Evolutionary conservation across 768 basidiomycete species (phyloP).

Genomic region (Naganishia vaughanmartiniae): DNA sequence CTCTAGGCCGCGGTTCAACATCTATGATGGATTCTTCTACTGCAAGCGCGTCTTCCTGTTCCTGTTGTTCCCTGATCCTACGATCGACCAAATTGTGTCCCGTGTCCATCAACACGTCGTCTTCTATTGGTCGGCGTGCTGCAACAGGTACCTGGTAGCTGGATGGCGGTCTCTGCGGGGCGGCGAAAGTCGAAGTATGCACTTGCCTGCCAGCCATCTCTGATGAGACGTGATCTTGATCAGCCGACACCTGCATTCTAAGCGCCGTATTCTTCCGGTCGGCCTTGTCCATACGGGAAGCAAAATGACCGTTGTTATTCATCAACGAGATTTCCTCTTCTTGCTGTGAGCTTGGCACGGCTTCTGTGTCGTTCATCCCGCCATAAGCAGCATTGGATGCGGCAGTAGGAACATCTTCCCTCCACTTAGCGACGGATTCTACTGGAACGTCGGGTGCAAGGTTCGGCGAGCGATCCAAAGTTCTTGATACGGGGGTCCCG

Average conservation of each 20-base stretch:
- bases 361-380: neutral
- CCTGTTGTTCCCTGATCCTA: neutral
- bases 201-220: neutral
- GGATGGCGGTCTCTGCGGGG: neutral
- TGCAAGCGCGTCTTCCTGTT: neutral
- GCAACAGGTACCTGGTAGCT: no score
- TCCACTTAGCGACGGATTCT: slow-evolving; percentile 10
- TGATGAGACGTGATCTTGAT: neutral
- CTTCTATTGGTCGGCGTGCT: neutral
- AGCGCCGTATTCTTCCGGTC: neutral
- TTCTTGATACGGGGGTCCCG: slow-evolving; percentile 8
- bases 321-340: neutral
- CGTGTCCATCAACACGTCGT: slow-evolving; percentile 7
- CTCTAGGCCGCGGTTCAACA: neutral
- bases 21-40: slow-evolving; percentile 4
- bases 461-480: slow-evolving; percentile 10
- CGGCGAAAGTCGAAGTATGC: neutral
- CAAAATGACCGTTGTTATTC: neutral
- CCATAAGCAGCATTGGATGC: neutral
- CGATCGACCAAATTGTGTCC: neutral
- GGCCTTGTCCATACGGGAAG: neutral
- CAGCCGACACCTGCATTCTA: neutral
- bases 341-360: slow-evolving; percentile 5
- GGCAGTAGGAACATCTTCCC: slow-evolving; percentile 12
- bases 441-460: neutral